phyloP scores from a whole-genome alignment of 306 rosid genomes.

The Cicer cuneatum region DNA sequence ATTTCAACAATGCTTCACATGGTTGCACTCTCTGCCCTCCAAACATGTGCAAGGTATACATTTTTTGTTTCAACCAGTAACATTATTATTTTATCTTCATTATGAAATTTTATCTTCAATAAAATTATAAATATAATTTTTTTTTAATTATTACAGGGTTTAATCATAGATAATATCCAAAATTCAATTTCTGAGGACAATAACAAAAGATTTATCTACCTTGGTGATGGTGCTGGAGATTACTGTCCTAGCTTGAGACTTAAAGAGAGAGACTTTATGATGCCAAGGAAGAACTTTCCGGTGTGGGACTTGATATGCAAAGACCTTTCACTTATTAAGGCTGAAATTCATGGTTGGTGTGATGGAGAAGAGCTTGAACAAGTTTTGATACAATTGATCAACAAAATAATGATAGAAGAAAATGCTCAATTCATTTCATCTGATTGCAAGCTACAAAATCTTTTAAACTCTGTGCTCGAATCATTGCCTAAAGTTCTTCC shows the following conservation, averaged over 20 bases:
- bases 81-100: background rate
- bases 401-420: conserved; percentile 44
- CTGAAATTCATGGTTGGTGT: conserved; percentile 62
- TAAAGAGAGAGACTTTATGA: conserved; percentile 54
- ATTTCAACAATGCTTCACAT: conserved; percentile 61
- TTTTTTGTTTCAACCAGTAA: too few species aligned
- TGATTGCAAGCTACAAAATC: background rate
- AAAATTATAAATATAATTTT: background rate
- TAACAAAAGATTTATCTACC: conserved; percentile 60
- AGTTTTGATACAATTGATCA: conserved; percentile 47
- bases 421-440: conserved; percentile 42
- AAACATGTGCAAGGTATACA: conserved; percentile 83
- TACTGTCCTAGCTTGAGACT: conserved; percentile 67
- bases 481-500: too few species aligned
- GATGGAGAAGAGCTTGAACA: conserved; percentile 56
- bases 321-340: conserved; percentile 55
- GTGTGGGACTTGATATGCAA: conserved; percentile 63
- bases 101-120: too few species aligned
- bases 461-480: too few species aligned
- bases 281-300: conserved; percentile 74
- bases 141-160: conserved; percentile 44
- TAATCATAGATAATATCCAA: conserved; percentile 55
- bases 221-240: conserved; percentile 69
- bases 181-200: conserved; percentile 32
- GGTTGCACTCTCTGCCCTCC: conserved; percentile 75